Conservation (phyloP, 176 grass and related monocot species). For the Zoysia japonica region DNA sequence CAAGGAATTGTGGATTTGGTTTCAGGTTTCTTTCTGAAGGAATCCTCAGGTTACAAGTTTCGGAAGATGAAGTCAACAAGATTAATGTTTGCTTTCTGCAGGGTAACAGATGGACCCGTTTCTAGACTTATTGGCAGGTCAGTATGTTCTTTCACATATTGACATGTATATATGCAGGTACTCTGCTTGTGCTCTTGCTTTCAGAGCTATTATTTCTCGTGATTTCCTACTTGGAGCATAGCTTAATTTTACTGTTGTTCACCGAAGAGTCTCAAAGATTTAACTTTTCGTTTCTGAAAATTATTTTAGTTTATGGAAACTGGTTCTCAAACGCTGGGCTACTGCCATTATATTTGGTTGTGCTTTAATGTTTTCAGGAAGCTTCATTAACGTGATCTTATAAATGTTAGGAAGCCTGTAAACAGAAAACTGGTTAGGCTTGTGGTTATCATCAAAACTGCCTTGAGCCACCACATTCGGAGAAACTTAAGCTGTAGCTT, state of each 20-base stretch:
- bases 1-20: conserved; percentile 33
- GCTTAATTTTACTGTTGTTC: not conserved
- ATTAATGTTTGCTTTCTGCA: conserved; percentile 88
- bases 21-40: conserved; percentile 91
- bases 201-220: not conserved
- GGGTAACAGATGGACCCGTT: conserved; percentile 97
- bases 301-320: conserved; percentile 1
- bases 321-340: not conserved
- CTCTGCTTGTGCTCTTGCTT: not conserved
- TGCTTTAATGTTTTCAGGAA: not conserved
- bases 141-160: conserved; percentile 29
- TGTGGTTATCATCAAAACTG: conserved; percentile 12
- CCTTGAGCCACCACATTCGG: not conserved
- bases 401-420: not conserved
- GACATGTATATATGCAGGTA: conserved; percentile 5
- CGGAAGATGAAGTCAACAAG: conserved; percentile 87
- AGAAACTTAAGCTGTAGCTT: conserved; percentile 18
- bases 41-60: conserved; percentile 81
- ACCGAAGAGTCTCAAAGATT: not conserved
- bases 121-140: conserved; percentile 98
- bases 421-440: not conserved
- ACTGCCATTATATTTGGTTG: not conserved
- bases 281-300: not conserved
- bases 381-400: not conserved
- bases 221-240: not conserved